Percentiles rank a stretch among this genome's conserved stretches.
phyloP scores from a whole-genome alignment of 495 filamentous ascomycete genomes.

The Podospora fimiseda region DNA sequence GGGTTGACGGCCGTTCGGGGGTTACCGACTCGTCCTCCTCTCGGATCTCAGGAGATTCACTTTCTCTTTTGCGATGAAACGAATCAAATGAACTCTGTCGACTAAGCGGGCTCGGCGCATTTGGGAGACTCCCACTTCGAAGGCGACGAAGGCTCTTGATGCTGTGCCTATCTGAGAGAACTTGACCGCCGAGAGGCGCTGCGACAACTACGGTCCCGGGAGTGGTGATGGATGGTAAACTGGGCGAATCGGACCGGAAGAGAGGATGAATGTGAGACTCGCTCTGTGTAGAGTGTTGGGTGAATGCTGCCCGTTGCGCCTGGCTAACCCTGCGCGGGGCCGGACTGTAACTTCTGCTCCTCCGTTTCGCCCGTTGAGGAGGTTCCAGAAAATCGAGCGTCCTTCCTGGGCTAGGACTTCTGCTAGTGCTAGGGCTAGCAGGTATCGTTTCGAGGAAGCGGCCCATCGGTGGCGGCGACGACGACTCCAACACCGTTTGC shows the following conservation, averaged over 20 bases:
- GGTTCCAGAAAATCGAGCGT: conserved; percentile 39
- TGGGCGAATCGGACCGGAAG: conserved; percentile 69
- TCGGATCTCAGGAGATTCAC: conserved; percentile 21
- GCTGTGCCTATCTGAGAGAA: conserved; percentile 53
- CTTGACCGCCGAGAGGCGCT: conserved; percentile 61
- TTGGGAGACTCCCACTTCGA: conserved; percentile 58
- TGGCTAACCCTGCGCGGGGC: conserved; percentile 19
- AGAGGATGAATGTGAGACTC: conserved; percentile 81
- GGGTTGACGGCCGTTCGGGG: neutral
- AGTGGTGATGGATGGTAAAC: conserved; percentile 59
- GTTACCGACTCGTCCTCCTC: conserved; percentile 24
- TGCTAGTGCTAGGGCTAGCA: conserved; percentile 45
- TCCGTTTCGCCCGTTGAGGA: conserved; percentile 26
- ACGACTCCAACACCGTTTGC: conserved; percentile 45
- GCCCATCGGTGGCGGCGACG: conserved; percentile 34
- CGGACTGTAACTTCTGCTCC: conserved; percentile 42
- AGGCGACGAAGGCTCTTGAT: conserved; percentile 48
- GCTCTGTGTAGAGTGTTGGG: conserved; percentile 35
- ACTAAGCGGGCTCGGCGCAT: conserved; percentile 46
- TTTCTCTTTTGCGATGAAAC: conserved; percentile 27
- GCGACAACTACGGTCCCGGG: conserved; percentile 66
- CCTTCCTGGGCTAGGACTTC: conserved; percentile 44
- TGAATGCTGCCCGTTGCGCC: conserved; percentile 29
- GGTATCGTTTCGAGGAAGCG: conserved; percentile 56
- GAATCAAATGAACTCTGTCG: conserved; percentile 46